Conservation (phyloP, 371 early-diverging fungal genomes). For the Mucor saturninus region DNA sequence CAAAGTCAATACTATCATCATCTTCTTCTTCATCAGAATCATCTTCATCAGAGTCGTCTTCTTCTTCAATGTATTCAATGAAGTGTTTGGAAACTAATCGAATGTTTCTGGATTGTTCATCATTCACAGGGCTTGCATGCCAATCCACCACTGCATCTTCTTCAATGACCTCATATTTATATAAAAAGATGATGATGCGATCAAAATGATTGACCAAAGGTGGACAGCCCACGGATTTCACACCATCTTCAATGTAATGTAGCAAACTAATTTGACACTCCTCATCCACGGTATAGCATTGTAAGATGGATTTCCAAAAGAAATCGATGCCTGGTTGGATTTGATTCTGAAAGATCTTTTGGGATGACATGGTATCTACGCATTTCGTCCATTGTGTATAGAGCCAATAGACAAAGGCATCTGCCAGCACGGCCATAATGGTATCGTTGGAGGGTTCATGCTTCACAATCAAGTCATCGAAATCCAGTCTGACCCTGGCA, state of each 20-base stretch:
- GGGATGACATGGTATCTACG: conserved; percentile 2
- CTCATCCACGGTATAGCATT: conserved; percentile 35
- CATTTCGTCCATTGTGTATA: conserved; percentile 11
- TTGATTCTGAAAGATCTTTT: conserved; percentile 21
- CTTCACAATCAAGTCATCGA: conserved; percentile 63
- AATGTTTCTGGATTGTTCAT: conserved; percentile 11
- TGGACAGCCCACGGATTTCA: background rate
- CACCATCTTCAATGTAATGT: conserved; percentile 31
- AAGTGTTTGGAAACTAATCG: conserved; percentile 16
- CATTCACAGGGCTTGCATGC: conserved; percentile 35
- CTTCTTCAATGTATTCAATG: conserved; percentile 28
- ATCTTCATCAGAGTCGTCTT: conserved; percentile 13
- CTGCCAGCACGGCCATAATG: conserved; percentile 43
- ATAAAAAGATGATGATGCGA: conserved; percentile 43
- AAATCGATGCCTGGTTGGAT: conserved; percentile 37
- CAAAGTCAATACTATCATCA: conserved; percentile 24
- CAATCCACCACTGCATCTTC: conserved; percentile 44
- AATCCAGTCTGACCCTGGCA: conserved; percentile 57
- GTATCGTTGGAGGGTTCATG: conserved; percentile 55
- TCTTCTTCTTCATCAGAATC: conserved; percentile 19
- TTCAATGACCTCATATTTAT: conserved; percentile 49
- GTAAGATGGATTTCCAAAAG: conserved; percentile 51
- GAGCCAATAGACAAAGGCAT: conserved; percentile 48
- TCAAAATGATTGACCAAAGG: conserved; percentile 39
- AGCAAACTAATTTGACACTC: conserved; percentile 37